These are phyloP conservation scores for Tulasnella sp. DNA, from an alignment of 768 basidiomycete genomes.

Conservation along the genomic window DNA sequence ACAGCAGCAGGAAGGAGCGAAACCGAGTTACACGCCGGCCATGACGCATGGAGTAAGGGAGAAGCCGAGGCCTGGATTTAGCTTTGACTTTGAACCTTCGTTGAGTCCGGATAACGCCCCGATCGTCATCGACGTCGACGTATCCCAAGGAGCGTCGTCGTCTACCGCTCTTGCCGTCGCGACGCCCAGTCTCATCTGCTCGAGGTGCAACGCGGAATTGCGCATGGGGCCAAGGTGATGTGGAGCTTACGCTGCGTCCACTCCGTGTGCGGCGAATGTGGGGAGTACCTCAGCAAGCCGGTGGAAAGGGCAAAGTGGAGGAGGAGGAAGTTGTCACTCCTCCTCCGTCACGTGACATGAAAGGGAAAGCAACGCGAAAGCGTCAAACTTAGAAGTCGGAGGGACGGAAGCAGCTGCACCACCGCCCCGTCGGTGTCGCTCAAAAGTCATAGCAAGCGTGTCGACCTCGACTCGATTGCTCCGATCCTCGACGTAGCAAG, in stretches of 20 bases:
- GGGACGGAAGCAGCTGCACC: background rate
- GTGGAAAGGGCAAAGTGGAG: background rate
- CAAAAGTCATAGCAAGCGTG: background rate
- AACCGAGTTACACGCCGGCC: background rate
- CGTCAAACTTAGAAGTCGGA: background rate
- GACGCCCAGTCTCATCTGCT: background rate
- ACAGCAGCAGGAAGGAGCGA: background rate
- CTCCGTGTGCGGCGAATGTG: background rate
- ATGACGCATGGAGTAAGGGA: constrained; percentile 2
- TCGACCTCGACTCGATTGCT: background rate
- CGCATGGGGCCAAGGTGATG: background rate
- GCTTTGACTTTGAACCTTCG: constrained; percentile 4
- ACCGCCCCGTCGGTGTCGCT: background rate
- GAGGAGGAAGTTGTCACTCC: background rate
- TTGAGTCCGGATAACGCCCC: background rate
- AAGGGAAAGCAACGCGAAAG: background rate
- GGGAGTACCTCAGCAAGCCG: background rate
- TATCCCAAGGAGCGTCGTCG: background rate
- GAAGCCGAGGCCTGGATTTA: background rate
- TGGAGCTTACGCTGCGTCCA: constrained; percentile 3
- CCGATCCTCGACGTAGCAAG: background rate
- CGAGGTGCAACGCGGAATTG: background rate
- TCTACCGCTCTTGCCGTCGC: background rate
- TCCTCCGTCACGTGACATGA: background rate
- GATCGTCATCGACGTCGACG: constrained; percentile 2